phyloP scores from a whole-genome alignment of 2,329 filamentous ascomycete genomes.

The Didymella keratinophila region DNA sequence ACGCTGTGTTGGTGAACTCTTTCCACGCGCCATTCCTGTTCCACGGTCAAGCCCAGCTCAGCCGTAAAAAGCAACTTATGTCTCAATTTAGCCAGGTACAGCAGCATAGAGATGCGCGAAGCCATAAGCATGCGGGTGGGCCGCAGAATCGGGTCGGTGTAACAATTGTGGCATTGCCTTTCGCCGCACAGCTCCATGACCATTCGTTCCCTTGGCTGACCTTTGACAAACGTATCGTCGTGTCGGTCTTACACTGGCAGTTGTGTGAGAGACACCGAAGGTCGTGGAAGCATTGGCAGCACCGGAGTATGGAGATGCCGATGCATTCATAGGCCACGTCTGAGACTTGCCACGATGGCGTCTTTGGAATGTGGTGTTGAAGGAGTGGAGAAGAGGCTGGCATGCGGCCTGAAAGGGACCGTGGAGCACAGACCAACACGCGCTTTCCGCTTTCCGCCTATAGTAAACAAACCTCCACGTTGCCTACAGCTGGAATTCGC shows the following conservation, averaged over 20 bases:
- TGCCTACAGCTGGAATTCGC: constrained; percentile 1
- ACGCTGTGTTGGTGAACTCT: constrained; percentile 3
- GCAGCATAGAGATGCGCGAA: constrained; percentile 18
- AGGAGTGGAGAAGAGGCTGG: constrained; percentile 9
- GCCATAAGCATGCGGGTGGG: constrained; percentile 23
- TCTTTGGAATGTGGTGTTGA: constrained; percentile 13
- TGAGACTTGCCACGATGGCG: constrained; percentile 8
- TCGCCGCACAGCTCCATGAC: constrained; percentile 10
- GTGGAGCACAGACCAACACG: constrained; percentile 4
- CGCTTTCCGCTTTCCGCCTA: background rate
- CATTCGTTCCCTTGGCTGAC: constrained; percentile 13
- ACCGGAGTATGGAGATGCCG: background rate
- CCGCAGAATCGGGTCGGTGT: constrained; percentile 27
- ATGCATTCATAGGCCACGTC: background rate
- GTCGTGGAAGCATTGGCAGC: constrained; percentile 5
- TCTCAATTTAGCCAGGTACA: constrained; percentile 19
- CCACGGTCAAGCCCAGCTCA: constrained; percentile 16
- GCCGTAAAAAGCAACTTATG: constrained; percentile 14
- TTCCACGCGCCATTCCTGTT: constrained; percentile 13
- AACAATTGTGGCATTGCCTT: constrained; percentile 17
- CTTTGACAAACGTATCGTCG: constrained; percentile 1
- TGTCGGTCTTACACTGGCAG: constrained; percentile 6
- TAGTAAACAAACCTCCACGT: constrained; percentile 5
- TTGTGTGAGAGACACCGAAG: constrained; percentile 6
- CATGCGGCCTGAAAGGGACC: constrained; percentile 7